phyloP scores from a whole-genome alignment of 78 protist species.

The Dictyostelium purpureum region DNA sequence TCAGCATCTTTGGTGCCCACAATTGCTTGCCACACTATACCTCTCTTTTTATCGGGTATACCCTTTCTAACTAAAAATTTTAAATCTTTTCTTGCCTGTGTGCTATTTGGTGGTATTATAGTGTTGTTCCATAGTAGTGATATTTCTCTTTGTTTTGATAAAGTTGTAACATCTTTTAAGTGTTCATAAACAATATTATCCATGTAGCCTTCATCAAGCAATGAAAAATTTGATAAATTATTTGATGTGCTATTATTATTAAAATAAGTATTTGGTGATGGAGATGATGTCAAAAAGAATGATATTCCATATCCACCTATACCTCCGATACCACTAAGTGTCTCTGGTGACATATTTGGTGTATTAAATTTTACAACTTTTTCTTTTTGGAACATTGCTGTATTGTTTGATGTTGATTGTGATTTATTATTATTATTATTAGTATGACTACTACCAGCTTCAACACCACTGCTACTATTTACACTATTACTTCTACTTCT shows the following conservation, averaged over 20 bases:
- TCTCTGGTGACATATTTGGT: slow-evolving; percentile 8
- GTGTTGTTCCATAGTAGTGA: not conserved
- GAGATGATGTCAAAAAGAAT: not conserved
- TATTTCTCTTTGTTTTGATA: not conserved
- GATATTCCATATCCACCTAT: not conserved
- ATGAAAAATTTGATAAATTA: not conserved
- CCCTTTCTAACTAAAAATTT: slow-evolving; percentile 40
- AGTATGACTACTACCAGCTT: not conserved
- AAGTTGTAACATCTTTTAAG: not conserved
- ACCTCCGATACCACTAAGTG: not conserved
- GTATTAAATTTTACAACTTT: no score
- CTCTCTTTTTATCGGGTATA: slow-evolving; percentile 46
- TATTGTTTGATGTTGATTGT: not conserved
- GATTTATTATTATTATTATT: slow-evolving; percentile 8
- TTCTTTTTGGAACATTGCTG: not conserved
- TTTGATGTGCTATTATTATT: not conserved
- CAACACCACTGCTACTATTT: no score
- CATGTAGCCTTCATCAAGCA: not conserved
- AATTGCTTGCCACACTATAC: slow-evolving; percentile 12
- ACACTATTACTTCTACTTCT: not conserved
- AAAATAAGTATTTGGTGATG: not conserved
- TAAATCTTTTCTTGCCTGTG: slow-evolving; percentile 18
- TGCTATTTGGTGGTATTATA: not conserved
- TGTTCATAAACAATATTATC: not conserved
- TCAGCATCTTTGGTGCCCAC: slow-evolving; percentile 1